Evolutionary conservation across 179 eudicot species (phyloP).

Genomic region (Beta macrorhiza): DNA sequence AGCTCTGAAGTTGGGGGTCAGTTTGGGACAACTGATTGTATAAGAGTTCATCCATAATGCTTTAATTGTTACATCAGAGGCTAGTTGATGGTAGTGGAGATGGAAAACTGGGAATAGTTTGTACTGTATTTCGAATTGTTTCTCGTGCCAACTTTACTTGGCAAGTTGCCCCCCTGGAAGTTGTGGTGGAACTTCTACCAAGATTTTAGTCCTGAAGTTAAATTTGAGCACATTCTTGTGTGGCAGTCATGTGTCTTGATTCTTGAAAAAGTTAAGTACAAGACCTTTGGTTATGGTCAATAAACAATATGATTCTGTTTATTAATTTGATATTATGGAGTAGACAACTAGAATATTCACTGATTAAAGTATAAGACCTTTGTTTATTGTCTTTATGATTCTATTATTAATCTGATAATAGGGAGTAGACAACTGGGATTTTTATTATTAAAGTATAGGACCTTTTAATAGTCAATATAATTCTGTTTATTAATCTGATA

Average conservation of each 20-base stretch:
- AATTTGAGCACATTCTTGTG: neutral
- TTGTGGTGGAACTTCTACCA: neutral
- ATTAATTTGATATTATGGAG: neutral
- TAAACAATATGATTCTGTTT: neutral
- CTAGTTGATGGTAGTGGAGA: neutral
- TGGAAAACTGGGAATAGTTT: neutral
- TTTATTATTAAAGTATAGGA: too few species aligned
- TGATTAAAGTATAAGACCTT: neutral
- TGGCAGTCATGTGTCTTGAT: neutral
- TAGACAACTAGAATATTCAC: neutral
- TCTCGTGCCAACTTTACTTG: too few species aligned
- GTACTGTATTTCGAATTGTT: too few species aligned
- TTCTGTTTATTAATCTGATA: neutral
- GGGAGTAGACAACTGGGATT: too few species aligned
- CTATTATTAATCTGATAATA: too few species aligned
- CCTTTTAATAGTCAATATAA: neutral
- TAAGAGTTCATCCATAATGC: too few species aligned
- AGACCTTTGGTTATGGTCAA: neutral
- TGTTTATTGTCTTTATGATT: neutral
- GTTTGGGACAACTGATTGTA: too few species aligned
- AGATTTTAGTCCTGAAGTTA: neutral
- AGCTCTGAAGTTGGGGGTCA: too few species aligned
- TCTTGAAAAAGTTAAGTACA: neutral
- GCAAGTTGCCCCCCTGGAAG: neutral
- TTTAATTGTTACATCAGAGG: neutral